Evolutionary conservation across 495 filamentous ascomycete species (phyloP).

Genomic region (Podospora anserina): DNA sequence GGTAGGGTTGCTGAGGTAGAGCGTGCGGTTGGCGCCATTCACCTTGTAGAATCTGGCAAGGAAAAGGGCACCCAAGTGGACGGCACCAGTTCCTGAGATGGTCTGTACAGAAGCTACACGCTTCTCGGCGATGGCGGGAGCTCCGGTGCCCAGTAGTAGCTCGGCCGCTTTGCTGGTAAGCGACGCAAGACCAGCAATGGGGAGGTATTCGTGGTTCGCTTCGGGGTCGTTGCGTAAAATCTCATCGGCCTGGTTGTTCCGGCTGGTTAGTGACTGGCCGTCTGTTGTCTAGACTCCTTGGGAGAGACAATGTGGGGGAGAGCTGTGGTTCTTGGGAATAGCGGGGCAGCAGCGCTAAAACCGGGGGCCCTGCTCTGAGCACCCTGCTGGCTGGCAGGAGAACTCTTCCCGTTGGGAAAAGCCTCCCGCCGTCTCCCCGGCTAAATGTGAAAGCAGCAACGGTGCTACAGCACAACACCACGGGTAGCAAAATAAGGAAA

Average conservation of each 20-base stretch:
- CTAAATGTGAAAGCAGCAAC: conserved; percentile 5
- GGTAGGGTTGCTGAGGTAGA: conserved; percentile 91
- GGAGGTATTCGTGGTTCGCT: conserved; percentile 96
- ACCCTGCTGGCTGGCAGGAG: conserved; percentile 4
- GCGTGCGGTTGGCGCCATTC: conserved; percentile 61
- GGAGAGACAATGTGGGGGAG: conserved; percentile 13
- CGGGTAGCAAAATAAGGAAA: conserved; percentile 2
- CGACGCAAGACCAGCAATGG: conserved; percentile 80
- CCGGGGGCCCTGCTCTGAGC: neutral
- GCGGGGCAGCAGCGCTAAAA: conserved; percentile 1
- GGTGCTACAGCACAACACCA: neutral
- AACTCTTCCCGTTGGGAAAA: neutral
- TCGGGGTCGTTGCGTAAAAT: conserved; percentile 80
- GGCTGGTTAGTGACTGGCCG: conserved; percentile 24
- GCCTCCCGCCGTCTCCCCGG: conserved; percentile 2
- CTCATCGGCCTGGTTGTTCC: conserved; percentile 70
- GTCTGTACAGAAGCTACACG: conserved; percentile 73
- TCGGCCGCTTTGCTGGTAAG: conserved; percentile 88
- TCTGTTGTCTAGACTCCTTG: neutral
- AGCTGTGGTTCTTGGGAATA: conserved; percentile 6
- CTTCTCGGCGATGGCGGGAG: conserved; percentile 78
- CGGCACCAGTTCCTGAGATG: conserved; percentile 88
- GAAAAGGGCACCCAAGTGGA: conserved; percentile 86
- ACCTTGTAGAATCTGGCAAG: conserved; percentile 71
- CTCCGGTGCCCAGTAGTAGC: conserved; percentile 76